Percentiles rank a stretch among this genome's conserved stretches.
These are phyloP conservation scores for Boletus tylopilopsis DNA, from an alignment of 768 basidiomycete genomes.

Conservation along the genomic window DNA sequence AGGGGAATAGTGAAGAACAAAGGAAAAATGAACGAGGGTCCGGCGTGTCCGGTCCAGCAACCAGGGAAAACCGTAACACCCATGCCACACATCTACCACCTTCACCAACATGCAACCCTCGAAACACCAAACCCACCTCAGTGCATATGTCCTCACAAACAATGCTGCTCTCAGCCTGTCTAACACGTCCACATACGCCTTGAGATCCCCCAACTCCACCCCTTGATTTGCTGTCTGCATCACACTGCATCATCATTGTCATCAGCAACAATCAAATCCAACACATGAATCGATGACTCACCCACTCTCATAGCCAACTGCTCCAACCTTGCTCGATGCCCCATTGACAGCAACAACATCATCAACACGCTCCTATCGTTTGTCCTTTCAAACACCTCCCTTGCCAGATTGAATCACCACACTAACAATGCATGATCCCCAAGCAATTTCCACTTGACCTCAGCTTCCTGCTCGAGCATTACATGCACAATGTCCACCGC, in stretches of 20 bases:
- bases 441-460: constrained; percentile 88
- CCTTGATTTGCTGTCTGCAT: too few relatives aligned
- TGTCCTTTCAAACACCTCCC: constrained; percentile 84
- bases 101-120: too few relatives aligned
- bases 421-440: constrained; percentile 89
- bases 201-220: constrained; percentile 79
- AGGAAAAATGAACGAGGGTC: too few relatives aligned
- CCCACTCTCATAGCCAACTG: constrained; percentile 66
- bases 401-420: constrained; percentile 93
- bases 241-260: too few relatives aligned
- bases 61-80: too few relatives aligned
- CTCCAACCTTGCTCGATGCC: constrained; percentile 69
- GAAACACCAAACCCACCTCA: too few relatives aligned
- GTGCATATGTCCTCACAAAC: too few relatives aligned
- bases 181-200: too few relatives aligned
- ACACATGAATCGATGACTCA: constrained; percentile 30
- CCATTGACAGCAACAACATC: constrained; percentile 75
- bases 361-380: constrained; percentile 84
- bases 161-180: too few relatives aligned
- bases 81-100: too few relatives aligned
- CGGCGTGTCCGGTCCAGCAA: too few relatives aligned
- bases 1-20: too few relatives aligned
- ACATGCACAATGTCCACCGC: constrained; percentile 75
- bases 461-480: constrained; percentile 67
- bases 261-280: constrained; percentile 21